Evolutionary conservation across 257 asterid species (phyloP).

Genomic region (Jacaranda mimosifolia): DNA sequence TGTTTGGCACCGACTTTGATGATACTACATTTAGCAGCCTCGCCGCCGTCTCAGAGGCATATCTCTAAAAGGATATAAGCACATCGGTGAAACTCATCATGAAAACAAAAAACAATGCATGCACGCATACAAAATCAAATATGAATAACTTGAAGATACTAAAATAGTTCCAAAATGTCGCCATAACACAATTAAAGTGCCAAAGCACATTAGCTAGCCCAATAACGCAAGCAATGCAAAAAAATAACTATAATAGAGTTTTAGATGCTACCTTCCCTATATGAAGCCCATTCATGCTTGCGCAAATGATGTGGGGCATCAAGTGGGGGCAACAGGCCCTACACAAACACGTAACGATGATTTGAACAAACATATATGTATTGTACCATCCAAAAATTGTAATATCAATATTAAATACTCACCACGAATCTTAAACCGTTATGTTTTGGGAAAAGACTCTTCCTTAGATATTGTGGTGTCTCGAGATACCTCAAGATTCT

Average conservation of each 20-base stretch:
- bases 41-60: no score
- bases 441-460: constrained; percentile 85
- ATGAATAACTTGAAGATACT: not conserved
- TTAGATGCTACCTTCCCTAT: constrained; percentile 82
- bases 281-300: constrained; percentile 95
- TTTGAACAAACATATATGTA: not conserved
- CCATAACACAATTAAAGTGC: not conserved
- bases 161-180: not conserved
- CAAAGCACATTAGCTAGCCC: constrained; percentile 19
- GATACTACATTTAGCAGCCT: no score
- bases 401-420: constrained; percentile 41
- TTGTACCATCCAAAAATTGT: constrained; percentile 2
- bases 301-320: constrained; percentile 98
- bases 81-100: no score
- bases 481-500: constrained; percentile 90
- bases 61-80: no score
- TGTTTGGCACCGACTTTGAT: no score
- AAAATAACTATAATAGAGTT: constrained; percentile 2
- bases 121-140: not conserved
- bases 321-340: constrained; percentile 94
- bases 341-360: constrained; percentile 33
- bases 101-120: not conserved
- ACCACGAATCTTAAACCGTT: constrained; percentile 92
- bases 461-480: constrained; percentile 98
- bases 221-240: constrained; percentile 1